Evolutionary conservation across 2,329 filamentous ascomycete species (phyloP), one percentile per base, ranked within the genome.

Genomic region (Cordyceps javanica): DNA sequence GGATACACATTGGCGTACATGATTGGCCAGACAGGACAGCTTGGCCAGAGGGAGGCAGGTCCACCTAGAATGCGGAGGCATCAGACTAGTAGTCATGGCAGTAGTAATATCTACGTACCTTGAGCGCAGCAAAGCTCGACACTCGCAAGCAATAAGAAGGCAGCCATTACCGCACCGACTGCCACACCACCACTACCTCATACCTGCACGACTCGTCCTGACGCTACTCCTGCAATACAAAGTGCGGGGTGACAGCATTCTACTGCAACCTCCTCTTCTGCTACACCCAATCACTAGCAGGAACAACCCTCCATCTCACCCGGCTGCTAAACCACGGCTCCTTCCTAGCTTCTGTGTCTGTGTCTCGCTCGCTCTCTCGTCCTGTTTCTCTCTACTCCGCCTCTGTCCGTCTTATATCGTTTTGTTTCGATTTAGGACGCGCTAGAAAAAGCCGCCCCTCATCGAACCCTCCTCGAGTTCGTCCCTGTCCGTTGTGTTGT

Each of bases 131-230:
- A 52, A 56, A 45, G 44, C 50, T n/a, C 54, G 21, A 23, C 45
- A 32, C 49, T 23, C 30, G 30, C 34, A 32, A 32, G 32, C 54
- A 56, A 56, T 56, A 56, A 56, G 34, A 56, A 56, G 44, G 45
- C 54, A 56, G 44, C 53, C 53, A 50, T 56, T 56, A 50, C 54
- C 44, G 32, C 61, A 34, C 53, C 36, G 26, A 49, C 32, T 42
- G 36, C 45, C 54, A 56, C 44, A 38, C 54, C 52, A 55, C 39
- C 54, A 62, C n/a, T n/a, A n/a, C 60, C 59, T 62, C 61, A 21
- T 42, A 50, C 28, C 26, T 54, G 21, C 56, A 6, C 34, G 25
- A 54, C 49, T 38, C 36, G 39, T 46, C 38, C 13, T 55, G 32
- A 36, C 34, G 39, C 44, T 56, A 41, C 38, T 50, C 50, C 54